Evolutionary conservation across 257 asterid species (phyloP).

Genomic region (Rauvolfia tetraphylla): DNA sequence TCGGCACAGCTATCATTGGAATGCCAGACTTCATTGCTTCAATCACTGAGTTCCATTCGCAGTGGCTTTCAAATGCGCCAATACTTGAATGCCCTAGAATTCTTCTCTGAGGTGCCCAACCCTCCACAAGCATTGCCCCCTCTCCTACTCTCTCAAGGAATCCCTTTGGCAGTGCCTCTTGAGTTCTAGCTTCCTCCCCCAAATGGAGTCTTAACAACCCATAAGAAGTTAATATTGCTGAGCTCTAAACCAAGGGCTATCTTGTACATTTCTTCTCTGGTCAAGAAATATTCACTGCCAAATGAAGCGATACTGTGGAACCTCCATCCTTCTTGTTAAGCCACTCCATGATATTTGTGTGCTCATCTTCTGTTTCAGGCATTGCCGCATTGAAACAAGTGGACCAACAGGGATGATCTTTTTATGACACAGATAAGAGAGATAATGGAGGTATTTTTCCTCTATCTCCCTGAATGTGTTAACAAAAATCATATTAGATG

Average conservation of each 20-base stretch:
- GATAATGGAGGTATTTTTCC: constrained; percentile 47
- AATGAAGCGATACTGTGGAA: constrained; percentile 55
- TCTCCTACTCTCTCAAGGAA: constrained; percentile 36
- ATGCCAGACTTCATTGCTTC: constrained; percentile 42
- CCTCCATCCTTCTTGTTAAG: constrained; percentile 30
- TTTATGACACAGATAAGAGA: constrained; percentile 24
- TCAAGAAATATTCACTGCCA: constrained; percentile 58
- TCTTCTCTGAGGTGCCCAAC: constrained; percentile 55
- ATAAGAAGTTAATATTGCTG: constrained; percentile 49
- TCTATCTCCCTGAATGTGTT: constrained; percentile 49
- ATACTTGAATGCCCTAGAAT: constrained; percentile 44
- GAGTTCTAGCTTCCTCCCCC: constrained; percentile 12
- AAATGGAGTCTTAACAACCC: constrained; percentile 49
- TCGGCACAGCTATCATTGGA: constrained; percentile 60
- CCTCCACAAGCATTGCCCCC: constrained; percentile 45
- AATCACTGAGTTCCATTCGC: constrained; percentile 69
- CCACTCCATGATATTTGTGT: constrained; percentile 40
- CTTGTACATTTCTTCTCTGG: constrained; percentile 43
- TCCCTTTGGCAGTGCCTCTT: constrained; percentile 41
- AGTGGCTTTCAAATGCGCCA: constrained; percentile 60
- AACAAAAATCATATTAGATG: constrained; percentile 39
- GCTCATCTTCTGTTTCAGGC: constrained; percentile 11
- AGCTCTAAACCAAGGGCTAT: constrained; percentile 58
- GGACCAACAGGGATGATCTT: constrained; percentile 51
- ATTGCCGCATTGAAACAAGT: constrained; percentile 23